These are phyloP conservation scores for Pyrenochaeta sp. DNA, from an alignment of 2,329 filamentous ascomycete genomes.

Conservation along the genomic window DNA sequence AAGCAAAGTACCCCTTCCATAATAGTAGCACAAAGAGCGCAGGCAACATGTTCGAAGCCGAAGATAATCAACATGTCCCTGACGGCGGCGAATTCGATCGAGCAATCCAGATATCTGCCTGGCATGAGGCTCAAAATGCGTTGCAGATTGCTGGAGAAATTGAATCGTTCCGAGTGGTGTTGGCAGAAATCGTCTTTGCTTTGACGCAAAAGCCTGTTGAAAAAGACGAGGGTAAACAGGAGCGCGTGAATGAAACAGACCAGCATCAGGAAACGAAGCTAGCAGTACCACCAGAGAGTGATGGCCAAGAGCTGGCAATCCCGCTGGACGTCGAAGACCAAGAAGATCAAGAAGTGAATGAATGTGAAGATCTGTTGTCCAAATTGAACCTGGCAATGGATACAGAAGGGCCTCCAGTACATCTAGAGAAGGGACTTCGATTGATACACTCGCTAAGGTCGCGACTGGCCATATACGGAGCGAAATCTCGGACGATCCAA, in stretches of 20 bases:
- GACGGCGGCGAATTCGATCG: constrained; percentile 43
- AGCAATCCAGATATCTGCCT: constrained; percentile 50
- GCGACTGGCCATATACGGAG: constrained; percentile 36
- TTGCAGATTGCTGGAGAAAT: constrained; percentile 50
- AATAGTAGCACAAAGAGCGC: constrained; percentile 14
- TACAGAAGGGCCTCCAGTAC: constrained; percentile 48
- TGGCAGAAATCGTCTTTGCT: constrained; percentile 58
- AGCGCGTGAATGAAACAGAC: background rate
- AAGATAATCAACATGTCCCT: constrained; percentile 4
- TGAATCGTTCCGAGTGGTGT: constrained; percentile 57
- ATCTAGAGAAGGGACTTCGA: constrained; percentile 52
- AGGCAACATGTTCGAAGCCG: constrained; percentile 16
- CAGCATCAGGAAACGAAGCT: background rate
- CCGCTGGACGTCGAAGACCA: constrained; percentile 12
- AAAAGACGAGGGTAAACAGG: constrained; percentile 3
- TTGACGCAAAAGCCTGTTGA: constrained; percentile 54
- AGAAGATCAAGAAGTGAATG: constrained; percentile 27
- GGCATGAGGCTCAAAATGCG: constrained; percentile 54
- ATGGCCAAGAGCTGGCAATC: background rate
- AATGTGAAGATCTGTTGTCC: constrained; percentile 43
- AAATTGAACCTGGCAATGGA: constrained; percentile 44
- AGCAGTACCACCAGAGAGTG: background rate
- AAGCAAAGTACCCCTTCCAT: constrained; percentile 41
- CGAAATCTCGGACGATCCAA: constrained; percentile 12
- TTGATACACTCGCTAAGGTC: constrained; percentile 50